Conservation (phyloP, 768 basidiomycete genomes). For the Leccinum incarnatum region DNA sequence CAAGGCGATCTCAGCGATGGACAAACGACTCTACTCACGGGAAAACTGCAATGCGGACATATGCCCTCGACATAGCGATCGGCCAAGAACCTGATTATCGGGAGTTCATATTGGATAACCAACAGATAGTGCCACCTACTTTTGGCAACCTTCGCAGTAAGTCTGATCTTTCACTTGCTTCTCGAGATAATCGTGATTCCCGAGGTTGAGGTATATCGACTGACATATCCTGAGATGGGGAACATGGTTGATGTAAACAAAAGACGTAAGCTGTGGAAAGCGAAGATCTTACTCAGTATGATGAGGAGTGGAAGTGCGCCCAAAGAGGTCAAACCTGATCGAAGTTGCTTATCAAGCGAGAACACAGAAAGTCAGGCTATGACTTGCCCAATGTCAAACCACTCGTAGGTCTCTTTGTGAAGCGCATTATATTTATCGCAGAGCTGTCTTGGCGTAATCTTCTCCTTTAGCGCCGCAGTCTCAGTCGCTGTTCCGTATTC, state of each 20-base stretch:
- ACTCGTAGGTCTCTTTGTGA: constrained; percentile 91
- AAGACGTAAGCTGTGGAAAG: background rate
- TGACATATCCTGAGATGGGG: constrained; percentile 70
- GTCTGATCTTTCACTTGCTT: constrained; percentile 90
- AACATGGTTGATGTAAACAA: background rate
- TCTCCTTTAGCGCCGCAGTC: constrained; percentile 91
- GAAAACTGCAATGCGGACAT: constrained; percentile 89
- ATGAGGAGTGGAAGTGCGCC: constrained; percentile 84
- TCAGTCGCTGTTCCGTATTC: constrained; percentile 99
- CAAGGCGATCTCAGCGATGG: background rate
- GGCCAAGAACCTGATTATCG: constrained; percentile 71
- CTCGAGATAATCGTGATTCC: constrained; percentile 71
- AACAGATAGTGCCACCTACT: constrained; percentile 42
- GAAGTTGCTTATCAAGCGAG: constrained; percentile 1
- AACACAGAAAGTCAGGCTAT: background rate
- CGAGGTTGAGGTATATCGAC: constrained; percentile 82
- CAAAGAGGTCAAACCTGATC: constrained; percentile 89
- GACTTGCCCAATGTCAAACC: constrained; percentile 91
- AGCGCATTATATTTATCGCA: constrained; percentile 90
- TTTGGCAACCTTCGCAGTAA: constrained; percentile 89
- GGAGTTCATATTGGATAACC: constrained; percentile 8
- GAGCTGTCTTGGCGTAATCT: constrained; percentile 70
- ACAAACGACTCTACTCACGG: constrained; percentile 43
- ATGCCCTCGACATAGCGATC: constrained; percentile 98
- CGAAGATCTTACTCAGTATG: constrained; percentile 73